Conservation (phyloP, 164 flowering plant species). For the Stephania cephalantha region DNA sequence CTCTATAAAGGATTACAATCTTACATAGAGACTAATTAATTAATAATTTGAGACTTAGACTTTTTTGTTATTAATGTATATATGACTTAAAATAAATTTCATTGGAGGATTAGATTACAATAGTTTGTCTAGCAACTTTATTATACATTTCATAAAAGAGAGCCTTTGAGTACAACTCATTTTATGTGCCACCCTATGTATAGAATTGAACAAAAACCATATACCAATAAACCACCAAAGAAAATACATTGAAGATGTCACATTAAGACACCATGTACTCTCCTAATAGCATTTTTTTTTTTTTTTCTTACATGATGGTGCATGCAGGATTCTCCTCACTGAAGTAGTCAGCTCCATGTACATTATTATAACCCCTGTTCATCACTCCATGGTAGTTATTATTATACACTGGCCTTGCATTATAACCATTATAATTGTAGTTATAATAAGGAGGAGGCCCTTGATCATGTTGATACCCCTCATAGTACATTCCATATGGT, state of each 20-base stretch:
- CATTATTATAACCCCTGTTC: not conserved
- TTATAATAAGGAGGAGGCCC: not conserved
- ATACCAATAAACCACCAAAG: not conserved
- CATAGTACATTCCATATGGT: conserved; percentile 1
- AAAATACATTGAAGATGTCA: not conserved
- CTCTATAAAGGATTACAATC: not conserved
- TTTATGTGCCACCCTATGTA: not conserved
- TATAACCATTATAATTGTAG: not conserved
- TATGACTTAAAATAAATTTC: too few relatives aligned
- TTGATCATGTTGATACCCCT: conserved; percentile 9
- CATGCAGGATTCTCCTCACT: conserved; percentile 15
- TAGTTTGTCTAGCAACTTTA: not conserved
- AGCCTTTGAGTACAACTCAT: not conserved
- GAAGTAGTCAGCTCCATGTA: conserved; percentile 9
- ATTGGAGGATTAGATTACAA: too few relatives aligned
- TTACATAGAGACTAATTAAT: too few relatives aligned
- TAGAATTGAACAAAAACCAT: too few relatives aligned
- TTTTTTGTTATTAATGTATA: too few relatives aligned
- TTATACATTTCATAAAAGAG: not conserved
- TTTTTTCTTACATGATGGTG: conserved; percentile 9
- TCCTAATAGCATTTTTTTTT: too few relatives aligned
- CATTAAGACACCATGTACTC: not conserved
- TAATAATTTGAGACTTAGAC: too few relatives aligned
- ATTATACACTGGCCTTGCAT: conserved; percentile 4
- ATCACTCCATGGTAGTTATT: not conserved